Base-by-base conservation (phyloP, 768 basidiomycete species). In the Suillus clintonianus region DNA sequence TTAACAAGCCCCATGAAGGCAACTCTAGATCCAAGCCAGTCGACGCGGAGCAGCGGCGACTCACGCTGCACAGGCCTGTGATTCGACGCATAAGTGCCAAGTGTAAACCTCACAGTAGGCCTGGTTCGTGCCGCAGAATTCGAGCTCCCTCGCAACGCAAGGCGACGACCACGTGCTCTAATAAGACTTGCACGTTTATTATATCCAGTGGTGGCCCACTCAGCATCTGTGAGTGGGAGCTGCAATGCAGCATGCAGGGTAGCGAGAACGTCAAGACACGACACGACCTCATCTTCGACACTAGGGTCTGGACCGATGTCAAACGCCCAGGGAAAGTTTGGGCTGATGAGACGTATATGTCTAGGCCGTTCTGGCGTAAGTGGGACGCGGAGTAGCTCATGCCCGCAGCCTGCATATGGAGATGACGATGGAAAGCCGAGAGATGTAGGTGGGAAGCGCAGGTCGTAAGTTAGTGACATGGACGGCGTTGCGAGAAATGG, bases 261-360 rank as follows among this genome's bases (percentile, higher is more conserved):
- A 19, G 53, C 2, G 34, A 64, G 63, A 17, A 64, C 47, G 30
- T 56, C 53, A 19, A 64, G 41, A 27, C 60, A 64, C 10, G 60
- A 61, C 22, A 64, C 47, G 7, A 10, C 22, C 2, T 37, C 42
- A 24, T 37, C 36, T 3, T 3, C 27, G 0, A 32, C 13, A n/a
- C 36, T n/a, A 4, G 8, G 22, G 27, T 19, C 42, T 22, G 47
- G 15, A 17, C 34, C 32, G 0, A 64, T 39, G 37, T 64, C 63
- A 45, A 64, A 64, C 14, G 60, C 17, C 63, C 63, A 64, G 8
- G 63, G 63, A 24, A 64, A 64, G 30, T 61, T 42, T 30, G n/a
- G 37, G 51, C 63, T 62, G 17, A 64, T 62, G 6, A 64, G 27
- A 6, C 63, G 59, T 10, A 64, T 47, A 6, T 47, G 42, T 24